Conservation (phyloP, 2,329 filamentous ascomycete genomes). For the Blastomyces parvus region DNA sequence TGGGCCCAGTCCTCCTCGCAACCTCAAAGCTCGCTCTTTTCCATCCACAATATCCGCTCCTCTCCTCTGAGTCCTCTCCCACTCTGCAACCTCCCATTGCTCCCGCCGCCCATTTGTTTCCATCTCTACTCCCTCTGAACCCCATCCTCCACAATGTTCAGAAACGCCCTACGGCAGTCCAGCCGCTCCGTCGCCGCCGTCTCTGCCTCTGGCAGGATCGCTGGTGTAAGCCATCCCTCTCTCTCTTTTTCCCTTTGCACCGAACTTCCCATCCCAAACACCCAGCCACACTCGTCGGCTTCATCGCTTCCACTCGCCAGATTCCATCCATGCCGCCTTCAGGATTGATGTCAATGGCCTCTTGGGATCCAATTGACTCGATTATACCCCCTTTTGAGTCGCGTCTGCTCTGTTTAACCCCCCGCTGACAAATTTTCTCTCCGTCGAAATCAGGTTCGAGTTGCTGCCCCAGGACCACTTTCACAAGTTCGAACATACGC, state of each 20-base stretch:
- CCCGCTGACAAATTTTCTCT: constrained; percentile 39
- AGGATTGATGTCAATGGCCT: constrained; percentile 23
- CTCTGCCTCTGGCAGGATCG: constrained; percentile 83
- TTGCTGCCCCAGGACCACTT: constrained; percentile 68
- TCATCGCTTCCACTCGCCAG: constrained; percentile 21
- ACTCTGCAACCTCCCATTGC: constrained; percentile 34
- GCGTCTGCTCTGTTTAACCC: constrained; percentile 18
- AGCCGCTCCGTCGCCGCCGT: constrained; percentile 89
- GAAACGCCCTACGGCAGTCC: constrained; percentile 95
- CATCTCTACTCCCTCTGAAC: constrained; percentile 37
- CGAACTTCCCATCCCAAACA: constrained; percentile 28
- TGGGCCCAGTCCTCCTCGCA: constrained; percentile 50
- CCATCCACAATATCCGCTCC: constrained; percentile 36
- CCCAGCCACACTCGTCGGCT: constrained; percentile 30
- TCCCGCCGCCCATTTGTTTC: constrained; percentile 34
- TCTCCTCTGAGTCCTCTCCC: constrained; percentile 30
- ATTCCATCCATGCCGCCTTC: constrained; percentile 27
- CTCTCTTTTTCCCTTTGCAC: constrained; percentile 26
- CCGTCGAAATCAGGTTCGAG: constrained; percentile 58
- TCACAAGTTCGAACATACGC: constrained; percentile 78
- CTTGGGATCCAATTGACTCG: constrained; percentile 17
- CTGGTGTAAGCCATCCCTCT: constrained; percentile 69
- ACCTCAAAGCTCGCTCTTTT: constrained; percentile 33
- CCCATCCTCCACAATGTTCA: constrained; percentile 66
- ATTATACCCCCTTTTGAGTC: constrained; percentile 15